Percentiles rank a stretch among this genome's conserved stretches.
These are phyloP conservation scores for Ogataea dorogensis DNA, from an alignment of 805 yeast species.

Conservation along the genomic window DNA sequence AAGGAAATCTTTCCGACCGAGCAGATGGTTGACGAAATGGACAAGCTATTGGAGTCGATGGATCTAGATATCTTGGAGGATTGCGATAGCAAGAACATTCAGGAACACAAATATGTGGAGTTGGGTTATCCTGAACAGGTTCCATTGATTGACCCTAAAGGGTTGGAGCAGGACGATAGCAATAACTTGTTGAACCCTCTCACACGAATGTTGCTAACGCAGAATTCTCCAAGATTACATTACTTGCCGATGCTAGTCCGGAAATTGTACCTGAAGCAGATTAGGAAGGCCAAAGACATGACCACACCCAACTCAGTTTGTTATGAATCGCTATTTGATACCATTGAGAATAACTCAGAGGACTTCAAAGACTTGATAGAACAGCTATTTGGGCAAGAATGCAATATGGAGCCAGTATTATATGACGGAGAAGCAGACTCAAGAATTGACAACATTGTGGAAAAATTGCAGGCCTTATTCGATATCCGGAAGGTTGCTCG, in stretches of 20 bases:
- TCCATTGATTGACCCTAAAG: slow-evolving; percentile 15
- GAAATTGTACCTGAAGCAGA: slow-evolving; percentile 3
- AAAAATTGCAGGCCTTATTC: slow-evolving; percentile 4
- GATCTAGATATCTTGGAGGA: slow-evolving; percentile 35
- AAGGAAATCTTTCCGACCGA: slow-evolving; percentile 35
- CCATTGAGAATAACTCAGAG: neutral
- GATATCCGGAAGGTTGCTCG: slow-evolving; percentile 5
- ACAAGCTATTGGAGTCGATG: slow-evolving; percentile 41
- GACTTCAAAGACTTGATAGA: slow-evolving; percentile 1
- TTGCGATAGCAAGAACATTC: slow-evolving; percentile 20
- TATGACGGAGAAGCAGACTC: neutral
- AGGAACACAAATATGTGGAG: slow-evolving; percentile 21
- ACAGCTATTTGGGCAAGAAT: neutral
- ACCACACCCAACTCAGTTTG: slow-evolving; percentile 1
- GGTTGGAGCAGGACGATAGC: slow-evolving; percentile 13
- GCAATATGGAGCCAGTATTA: slow-evolving; percentile 2
- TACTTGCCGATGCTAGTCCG: slow-evolving; percentile 7
- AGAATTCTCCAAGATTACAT: slow-evolving; percentile 25
- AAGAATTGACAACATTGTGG: neutral
- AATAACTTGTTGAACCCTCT: slow-evolving; percentile 9
- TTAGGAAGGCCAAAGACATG: slow-evolving; percentile 2
- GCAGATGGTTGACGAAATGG: slow-evolving; percentile 44
- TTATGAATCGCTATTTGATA: slow-evolving; percentile 5
- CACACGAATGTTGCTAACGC: slow-evolving; percentile 19
- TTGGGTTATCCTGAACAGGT: slow-evolving; percentile 21